Base-by-base conservation (phyloP, 371 early-diverging fungal species). In the Mortierella sp. region DNA sequence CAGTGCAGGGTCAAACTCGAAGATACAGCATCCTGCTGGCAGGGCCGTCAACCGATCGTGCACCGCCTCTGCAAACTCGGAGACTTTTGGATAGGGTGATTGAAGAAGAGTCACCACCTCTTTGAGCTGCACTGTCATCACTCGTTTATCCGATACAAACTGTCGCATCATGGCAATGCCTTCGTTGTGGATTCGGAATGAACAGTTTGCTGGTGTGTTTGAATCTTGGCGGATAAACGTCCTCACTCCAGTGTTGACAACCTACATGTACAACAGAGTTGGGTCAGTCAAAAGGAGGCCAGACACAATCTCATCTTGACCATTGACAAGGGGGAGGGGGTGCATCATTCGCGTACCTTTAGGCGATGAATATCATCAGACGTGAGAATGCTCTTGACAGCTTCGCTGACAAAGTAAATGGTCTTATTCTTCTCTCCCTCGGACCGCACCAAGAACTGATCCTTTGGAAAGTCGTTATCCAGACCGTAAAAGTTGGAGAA, bases 181-280 rank as follows among this genome's bases (percentile, higher is more conserved):
- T 65, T 96, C 96, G 54, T 86, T 81, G 28, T 90, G 84, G 19
- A 95, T 80, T 27, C 97, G 88, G 87, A 91, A 95, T 8, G 88
- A 81, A 68, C 90, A 92, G 12, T 78, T 84, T 29, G 82, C 82
- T 4, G 63, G 69, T 28, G 83, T 84, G 47, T 81, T 62, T 37
- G 80, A 78, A 37, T 88, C 88, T 81, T 89, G 91, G 58, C 94
- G 89, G 25, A 89, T 87, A 76, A 98, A 95, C 2, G 91, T 74
- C 53, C 89, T 84, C 49, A 97, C 91, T 37, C 97, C 97, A 0
- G 96, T 93, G 81, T 97, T 95, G 53, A 97, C 94, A 5, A 91
- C 82, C 78, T 85, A 57, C n/a, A n/a, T n/a, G n/a, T n/a, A n/a
- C n/a, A n/a, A n/a, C n/a, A n/a, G n/a, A n/a, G n/a, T n/a, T n/a